These are phyloP conservation scores for Protomyces lactucae-debilis DNA, from an alignment of 1,139 yeast species.

Conservation along the genomic window DNA sequence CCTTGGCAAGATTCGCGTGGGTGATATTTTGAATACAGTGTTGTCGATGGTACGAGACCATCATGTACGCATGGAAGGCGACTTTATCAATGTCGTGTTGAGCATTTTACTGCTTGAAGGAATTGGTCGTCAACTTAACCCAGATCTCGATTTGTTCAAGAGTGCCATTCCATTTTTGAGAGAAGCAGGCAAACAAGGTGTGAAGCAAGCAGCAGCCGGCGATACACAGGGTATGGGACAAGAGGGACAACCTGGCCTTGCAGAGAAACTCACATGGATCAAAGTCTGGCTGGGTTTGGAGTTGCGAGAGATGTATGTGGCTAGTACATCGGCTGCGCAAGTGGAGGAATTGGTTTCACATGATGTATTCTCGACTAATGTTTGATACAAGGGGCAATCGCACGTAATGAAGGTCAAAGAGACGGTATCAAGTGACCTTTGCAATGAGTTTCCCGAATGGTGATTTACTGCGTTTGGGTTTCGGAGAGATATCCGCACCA, in stretches of 20 bases:
- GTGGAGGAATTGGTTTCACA: slow-evolving; percentile 42
- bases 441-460: not conserved
- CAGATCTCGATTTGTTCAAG: slow-evolving; percentile 87
- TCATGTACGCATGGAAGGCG: slow-evolving; percentile 97
- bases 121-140: slow-evolving; percentile 89
- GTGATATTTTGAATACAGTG: slow-evolving; percentile 82
- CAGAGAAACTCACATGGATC: slow-evolving; percentile 45
- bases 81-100: slow-evolving; percentile 86
- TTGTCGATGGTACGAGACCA: slow-evolving; percentile 85
- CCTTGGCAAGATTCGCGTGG: slow-evolving; percentile 84
- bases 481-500: not conserved
- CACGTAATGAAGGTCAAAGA: not conserved
- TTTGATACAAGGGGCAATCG: slow-evolving; percentile 1
- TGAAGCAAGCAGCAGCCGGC: slow-evolving; percentile 35
- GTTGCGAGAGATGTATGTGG: slow-evolving; percentile 62
- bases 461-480: not conserved
- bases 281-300: slow-evolving; percentile 91
- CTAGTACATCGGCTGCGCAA: slow-evolving; percentile 79
- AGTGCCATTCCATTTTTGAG: slow-evolving; percentile 82
- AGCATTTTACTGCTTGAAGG: slow-evolving; percentile 89
- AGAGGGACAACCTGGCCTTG: not conserved
- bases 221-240: not conserved
- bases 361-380: slow-evolving; percentile 19
- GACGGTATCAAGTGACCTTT: not conserved
- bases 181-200: slow-evolving; percentile 71